phyloP scores from a whole-genome alignment of 345 rosid species.

The Viola odorata region DNA sequence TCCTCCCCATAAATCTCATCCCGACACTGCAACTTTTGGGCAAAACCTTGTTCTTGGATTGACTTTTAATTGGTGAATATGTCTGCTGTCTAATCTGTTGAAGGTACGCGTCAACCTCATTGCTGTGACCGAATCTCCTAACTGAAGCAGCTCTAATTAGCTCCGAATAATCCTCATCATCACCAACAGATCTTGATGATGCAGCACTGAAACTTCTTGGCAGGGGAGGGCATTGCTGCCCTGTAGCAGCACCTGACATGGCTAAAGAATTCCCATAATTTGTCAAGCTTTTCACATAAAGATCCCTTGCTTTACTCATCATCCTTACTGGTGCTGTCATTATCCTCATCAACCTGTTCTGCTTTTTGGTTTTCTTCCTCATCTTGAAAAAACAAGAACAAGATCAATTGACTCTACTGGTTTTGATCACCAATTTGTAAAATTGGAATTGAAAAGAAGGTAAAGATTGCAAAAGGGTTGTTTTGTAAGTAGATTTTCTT shows the following conservation, averaged over 20 bases:
- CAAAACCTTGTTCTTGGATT: slow-evolving; percentile 17
- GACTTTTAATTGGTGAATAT: slow-evolving; percentile 2
- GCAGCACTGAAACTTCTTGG: slow-evolving; percentile 55
- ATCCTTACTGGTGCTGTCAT: slow-evolving; percentile 40
- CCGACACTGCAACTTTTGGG: slow-evolving; percentile 50
- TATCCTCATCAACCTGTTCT: slow-evolving; percentile 45
- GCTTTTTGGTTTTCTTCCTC: slow-evolving; percentile 30
- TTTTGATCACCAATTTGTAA: no score
- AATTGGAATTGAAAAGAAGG: no score
- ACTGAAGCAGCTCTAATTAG: slow-evolving; percentile 62
- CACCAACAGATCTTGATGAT: slow-evolving; percentile 21
- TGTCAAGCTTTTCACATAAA: slow-evolving; percentile 60
- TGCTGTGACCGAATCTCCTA: slow-evolving; percentile 44
- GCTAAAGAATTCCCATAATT: slow-evolving; percentile 21
- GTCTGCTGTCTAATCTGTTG: slow-evolving; percentile 20
- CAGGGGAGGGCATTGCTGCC: slow-evolving; percentile 20
- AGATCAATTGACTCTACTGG: not conserved
- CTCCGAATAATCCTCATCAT: slow-evolving; percentile 56
- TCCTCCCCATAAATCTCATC: slow-evolving; percentile 43
- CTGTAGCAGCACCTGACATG: not conserved
- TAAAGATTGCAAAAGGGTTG: no score
- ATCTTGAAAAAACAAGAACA: slow-evolving; percentile 8
- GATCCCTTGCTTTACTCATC: slow-evolving; percentile 54
- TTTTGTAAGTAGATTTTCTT: no score
- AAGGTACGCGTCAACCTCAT: slow-evolving; percentile 43